Base-by-base conservation (phyloP, 2,329 filamentous ascomycete species). In the Chaetomium olivaceum region DNA sequence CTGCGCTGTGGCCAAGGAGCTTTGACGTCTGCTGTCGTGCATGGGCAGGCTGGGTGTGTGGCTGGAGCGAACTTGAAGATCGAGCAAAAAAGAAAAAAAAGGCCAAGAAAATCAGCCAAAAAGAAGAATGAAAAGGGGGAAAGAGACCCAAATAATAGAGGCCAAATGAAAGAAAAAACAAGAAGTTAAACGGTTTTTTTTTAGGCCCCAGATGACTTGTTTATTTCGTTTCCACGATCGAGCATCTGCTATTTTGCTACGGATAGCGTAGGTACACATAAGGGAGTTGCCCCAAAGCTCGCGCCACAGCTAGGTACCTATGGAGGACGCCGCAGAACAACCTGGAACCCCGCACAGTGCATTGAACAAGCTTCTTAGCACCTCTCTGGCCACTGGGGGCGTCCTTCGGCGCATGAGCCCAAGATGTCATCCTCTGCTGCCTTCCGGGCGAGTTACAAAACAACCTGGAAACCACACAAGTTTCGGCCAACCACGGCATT, bases 21-120 rank as follows among this genome's bases (percentile, higher is more conserved):
- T 68, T 68, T 66, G 67, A 70, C 67, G 67, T 67, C 68, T 66
- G 58, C 27, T 29, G 27, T 29, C 3, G 33, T 12, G 9, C 33
- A 9, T 3, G 8, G 33, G 11, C 3, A 31, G 33, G 9, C 33
- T 36, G 27, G 23, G 3, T 5, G 11, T 65, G 57, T 62, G 67
- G 63, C 63, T 64, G 61, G 61, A 43, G 16, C 16, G 1, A n/a
- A 11, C n/a, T 36, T 61, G 58, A 16, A 29, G 27, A 6, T 29
- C 27, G 27, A 29, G 27, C 27, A 29, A 29, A 29, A 29, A 6
- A 29, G 6, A 29, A 29, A 29, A 29, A 6, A 29, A 29, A 29
- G 6, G 27, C 3, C 27, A 29, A 29, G 27, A 29, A 29, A 29
- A 29, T 29, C 6, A 29, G 6, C 6, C 6, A 29, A 29, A 29